phyloP scores from a whole-genome alignment of 1,284 basidiomycete genomes.

The Thelephora terrestris region DNA sequence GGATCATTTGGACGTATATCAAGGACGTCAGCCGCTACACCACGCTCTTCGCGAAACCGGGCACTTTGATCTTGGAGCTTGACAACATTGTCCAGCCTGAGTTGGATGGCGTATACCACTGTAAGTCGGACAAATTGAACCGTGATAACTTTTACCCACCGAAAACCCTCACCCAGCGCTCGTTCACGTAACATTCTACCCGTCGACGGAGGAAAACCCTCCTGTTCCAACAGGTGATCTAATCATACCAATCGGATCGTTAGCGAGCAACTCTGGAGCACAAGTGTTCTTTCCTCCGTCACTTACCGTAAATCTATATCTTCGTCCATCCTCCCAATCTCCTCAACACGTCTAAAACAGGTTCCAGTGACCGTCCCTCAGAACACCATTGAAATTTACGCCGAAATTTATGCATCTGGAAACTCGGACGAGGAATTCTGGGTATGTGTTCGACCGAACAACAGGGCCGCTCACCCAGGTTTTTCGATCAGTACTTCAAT shows the following conservation, averaged over 20 bases:
- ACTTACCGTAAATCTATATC: constrained; percentile 43
- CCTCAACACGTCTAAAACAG: not conserved
- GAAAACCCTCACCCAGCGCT: constrained; percentile 34
- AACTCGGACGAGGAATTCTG: constrained; percentile 71
- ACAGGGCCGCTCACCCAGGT: not conserved
- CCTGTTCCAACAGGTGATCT: constrained; percentile 49
- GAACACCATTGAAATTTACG: constrained; percentile 59
- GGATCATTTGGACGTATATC: constrained; percentile 71
- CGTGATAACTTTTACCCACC: not conserved
- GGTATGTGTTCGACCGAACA: constrained; percentile 30
- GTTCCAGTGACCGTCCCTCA: constrained; percentile 46
- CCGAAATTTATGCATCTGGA: constrained; percentile 65
- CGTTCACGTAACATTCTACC: constrained; percentile 60
- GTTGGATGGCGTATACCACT: constrained; percentile 53
- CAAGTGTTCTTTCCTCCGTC: constrained; percentile 63
- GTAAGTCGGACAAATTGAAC: not conserved
- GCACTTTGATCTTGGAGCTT: constrained; percentile 61
- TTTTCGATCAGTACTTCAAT: constrained; percentile 54
- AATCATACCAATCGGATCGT: constrained; percentile 60
- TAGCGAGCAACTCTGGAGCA: constrained; percentile 51
- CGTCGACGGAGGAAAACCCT: constrained; percentile 43
- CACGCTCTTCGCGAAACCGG: constrained; percentile 55
- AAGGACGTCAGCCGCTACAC: constrained; percentile 70
- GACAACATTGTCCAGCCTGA: constrained; percentile 54
- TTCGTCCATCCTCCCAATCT: not conserved